Evolutionary conservation across 2,329 filamentous ascomycete species (phyloP), one percentile per base, ranked within the genome.

Genomic region (Aspergillus ruber): DNA sequence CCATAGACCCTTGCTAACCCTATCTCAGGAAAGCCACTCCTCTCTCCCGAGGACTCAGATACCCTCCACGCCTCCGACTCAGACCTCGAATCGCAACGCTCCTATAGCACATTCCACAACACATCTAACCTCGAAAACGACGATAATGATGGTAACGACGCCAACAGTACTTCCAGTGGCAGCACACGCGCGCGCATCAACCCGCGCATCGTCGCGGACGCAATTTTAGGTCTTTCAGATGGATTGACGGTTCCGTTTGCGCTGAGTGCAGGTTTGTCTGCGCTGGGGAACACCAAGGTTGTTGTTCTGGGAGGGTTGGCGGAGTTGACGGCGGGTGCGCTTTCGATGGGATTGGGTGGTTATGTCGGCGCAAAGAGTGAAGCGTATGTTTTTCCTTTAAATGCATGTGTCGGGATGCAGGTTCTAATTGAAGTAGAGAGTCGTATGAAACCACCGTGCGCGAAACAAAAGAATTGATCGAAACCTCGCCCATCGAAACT

Each of bases 161-260:
- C 47, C 1, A 42, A 25, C n/a, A 47, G n/a, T 18, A 58, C 56
- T 42, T 53, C 46, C 47, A 56, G 50, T 47, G 60, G 55, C 20
- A 60, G 56, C 20, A 46, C 58, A 2, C 63, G 68, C 13, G 56
- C 59, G 12, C 64, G 67, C 23, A 61, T 72, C 48, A 68, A 71
- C 52, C 65, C 70, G 6, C 67, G 74, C 17, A 69, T 74, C 41
- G 65, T 78, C 40, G 74, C 74, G 3, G 75, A 88, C 66, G 75
- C 83, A 50, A 88, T 86, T 51, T 82, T 90, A 51, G 86, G 86
- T 32, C 82, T 90, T 56, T 84, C 86, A 1, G 86, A 90, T 61
- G 86, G 86, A 3, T 73, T 90, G 51, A 90, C 86, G 0, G 86
- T 90, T 0, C 86, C 86, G 1, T 90, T 90, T 54, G 86, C 86